Evolutionary conservation across 768 basidiomycete genomes (phyloP).

Genomic region (Phylloporus arenicola): DNA sequence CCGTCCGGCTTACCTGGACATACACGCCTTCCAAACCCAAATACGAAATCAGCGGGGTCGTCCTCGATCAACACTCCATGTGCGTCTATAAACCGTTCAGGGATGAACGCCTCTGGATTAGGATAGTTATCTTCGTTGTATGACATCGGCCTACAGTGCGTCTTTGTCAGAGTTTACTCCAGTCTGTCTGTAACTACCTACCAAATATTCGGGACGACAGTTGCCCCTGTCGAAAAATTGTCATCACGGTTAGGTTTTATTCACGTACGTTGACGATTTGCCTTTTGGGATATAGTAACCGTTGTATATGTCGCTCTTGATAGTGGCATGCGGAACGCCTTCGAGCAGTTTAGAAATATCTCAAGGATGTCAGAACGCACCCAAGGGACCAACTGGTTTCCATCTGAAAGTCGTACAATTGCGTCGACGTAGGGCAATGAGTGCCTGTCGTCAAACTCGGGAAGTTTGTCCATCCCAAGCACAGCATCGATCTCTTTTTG

Average conservation of each 20-base stretch:
- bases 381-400: constrained; percentile 11
- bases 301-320: constrained; percentile 8
- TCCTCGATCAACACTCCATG: constrained; percentile 1
- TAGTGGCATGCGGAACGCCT: constrained; percentile 11
- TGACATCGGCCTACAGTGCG: constrained; percentile 4
- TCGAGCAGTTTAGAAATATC: neutral
- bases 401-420: constrained; percentile 13
- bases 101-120: constrained; percentile 7
- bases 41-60: constrained; percentile 3
- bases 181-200: neutral
- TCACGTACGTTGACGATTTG: neutral
- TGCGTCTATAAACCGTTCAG: constrained; percentile 11
- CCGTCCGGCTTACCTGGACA: constrained; percentile 10
- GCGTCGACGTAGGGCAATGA: constrained; percentile 15
- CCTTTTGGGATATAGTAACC: constrained; percentile 19
- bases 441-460: constrained; percentile 16
- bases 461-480: constrained; percentile 4
- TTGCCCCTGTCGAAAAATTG: neutral
- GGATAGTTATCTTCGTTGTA: constrained; percentile 9
- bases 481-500: constrained; percentile 9
- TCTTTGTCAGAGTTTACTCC: neutral
- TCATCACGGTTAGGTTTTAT: neutral
- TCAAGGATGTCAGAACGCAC: neutral
- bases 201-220: constrained; percentile 1
- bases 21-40: constrained; percentile 8